Evolutionary conservation across 2,329 filamentous ascomycete genomes (phyloP), one percentile per base, ranked within the genome.

Genomic region (Aspergillus nomiae): DNA sequence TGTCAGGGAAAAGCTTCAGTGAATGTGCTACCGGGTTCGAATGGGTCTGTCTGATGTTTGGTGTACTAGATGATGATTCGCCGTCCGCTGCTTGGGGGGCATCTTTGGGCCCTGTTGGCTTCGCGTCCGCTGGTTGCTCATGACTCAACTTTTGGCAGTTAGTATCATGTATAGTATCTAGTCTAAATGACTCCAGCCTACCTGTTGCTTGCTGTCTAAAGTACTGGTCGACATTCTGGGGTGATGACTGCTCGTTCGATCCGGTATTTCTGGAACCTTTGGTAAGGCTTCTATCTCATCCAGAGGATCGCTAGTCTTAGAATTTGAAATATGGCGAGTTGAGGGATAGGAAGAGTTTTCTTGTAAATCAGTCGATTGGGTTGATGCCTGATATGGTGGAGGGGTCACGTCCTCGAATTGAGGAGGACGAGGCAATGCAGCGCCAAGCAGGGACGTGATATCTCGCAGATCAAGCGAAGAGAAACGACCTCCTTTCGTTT

Each of bases 1-100:
- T 68, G 55, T 76, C 73, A 21, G 76, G 76, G 60, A 77, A 76
- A 24, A 77, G 68, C 50, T 76, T 77, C 55, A 77, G 59, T 2
- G 70, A 61, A 6, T 64, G 70, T 7, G 67, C 65, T 21, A 65
- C 59, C 6, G 70, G 61, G 19, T 55, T 64, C 4, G 63, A 54
- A 16, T 58, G 32, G 48, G 38, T 41, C 34, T 68, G 61, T 19
- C 66, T 61, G 51, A 51, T 59, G 14, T 60, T 38, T 54, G 65
- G 60, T n/a, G 62, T 41, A 34, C 59, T 61, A 26, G 69, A 56
- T 28, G 58, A 21, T 16, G 46, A 38, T 30, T 59, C 58, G 19
- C 62, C 43, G 19, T 55, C 41, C 50, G 53, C 5, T 51, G 56
- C 56, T n/a, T 41, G 45, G 14, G 53, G 10, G 32, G 38, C 36